These are phyloP conservation scores for Hebeloma cylindrosporum DNA, from an alignment of 768 basidiomycete species.

Conservation along the genomic window DNA sequence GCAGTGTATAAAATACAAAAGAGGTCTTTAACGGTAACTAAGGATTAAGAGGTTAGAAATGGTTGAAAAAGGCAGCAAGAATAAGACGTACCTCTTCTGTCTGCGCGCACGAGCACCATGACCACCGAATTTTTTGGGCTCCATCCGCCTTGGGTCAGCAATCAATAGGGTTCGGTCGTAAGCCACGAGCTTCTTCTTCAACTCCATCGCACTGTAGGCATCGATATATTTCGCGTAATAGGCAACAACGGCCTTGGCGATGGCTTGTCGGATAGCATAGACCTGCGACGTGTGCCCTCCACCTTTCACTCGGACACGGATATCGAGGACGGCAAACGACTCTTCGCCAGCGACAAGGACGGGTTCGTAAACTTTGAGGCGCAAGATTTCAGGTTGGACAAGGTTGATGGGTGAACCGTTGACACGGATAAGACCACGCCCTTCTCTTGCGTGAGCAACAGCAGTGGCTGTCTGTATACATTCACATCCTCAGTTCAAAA, in stretches of 20 bases:
- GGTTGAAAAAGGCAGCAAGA: neutral
- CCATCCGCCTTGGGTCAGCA: slow-evolving; percentile 95
- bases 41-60: slow-evolving; percentile 8
- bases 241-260: slow-evolving; percentile 95
- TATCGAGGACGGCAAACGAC: slow-evolving; percentile 83
- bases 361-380: slow-evolving; percentile 98
- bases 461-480: slow-evolving; percentile 86
- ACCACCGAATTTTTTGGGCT: slow-evolving; percentile 99
- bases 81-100: slow-evolving; percentile 85
- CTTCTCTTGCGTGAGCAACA: slow-evolving; percentile 95
- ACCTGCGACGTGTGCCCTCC: slow-evolving; percentile 99
- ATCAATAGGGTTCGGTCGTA: slow-evolving; percentile 92
- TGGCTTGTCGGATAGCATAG: slow-evolving; percentile 98
- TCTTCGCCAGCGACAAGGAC: slow-evolving; percentile 93
- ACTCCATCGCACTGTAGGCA: slow-evolving; percentile 93
- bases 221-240: slow-evolving; percentile 99
- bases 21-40: slow-evolving; percentile 74
- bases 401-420: slow-evolving; percentile 97
- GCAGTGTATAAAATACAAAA: slow-evolving; percentile 39
- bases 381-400: slow-evolving; percentile 92
- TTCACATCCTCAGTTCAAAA: slow-evolving; percentile 9
- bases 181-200: slow-evolving; percentile 96
- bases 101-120: slow-evolving; percentile 96
- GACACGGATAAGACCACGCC: slow-evolving; percentile 93
- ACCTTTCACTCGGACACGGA: slow-evolving; percentile 97